A percentile compares a stretch with the other conserved stretches of the same genome.
These are phyloP conservation scores for Neurospora sp. DNA, from an alignment of 495 filamentous ascomycete genomes.

Conservation along the genomic window DNA sequence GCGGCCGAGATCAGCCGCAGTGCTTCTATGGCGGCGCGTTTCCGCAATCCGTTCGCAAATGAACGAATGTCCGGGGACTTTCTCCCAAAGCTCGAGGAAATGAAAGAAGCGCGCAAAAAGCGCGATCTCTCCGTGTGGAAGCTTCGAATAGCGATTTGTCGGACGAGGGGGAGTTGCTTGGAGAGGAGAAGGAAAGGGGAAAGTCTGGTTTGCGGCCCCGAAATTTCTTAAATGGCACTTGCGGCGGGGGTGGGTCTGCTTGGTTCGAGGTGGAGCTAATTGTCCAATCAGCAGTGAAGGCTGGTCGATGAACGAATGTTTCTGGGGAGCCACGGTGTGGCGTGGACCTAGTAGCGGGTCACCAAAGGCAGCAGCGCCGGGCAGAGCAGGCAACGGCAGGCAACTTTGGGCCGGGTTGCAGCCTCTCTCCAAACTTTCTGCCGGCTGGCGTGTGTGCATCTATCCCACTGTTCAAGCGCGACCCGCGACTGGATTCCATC, in stretches of 20 bases:
- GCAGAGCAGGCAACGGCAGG: neutral
- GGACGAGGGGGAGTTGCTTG: constrained; percentile 70
- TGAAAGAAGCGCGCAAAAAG: constrained; percentile 28
- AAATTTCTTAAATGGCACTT: constrained; percentile 13
- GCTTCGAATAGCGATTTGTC: constrained; percentile 99
- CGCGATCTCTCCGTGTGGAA: constrained; percentile 71
- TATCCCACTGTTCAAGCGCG: neutral
- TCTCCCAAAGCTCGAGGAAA: constrained; percentile 78
- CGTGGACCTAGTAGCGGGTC: neutral
- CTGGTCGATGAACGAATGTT: neutral
- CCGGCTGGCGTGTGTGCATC: neutral
- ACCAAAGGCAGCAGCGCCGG: neutral
- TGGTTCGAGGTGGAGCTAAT: neutral
- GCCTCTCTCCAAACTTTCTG: neutral
- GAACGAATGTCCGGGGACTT: constrained; percentile 98
- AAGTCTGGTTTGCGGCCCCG: constrained; percentile 4
- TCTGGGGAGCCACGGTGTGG: neutral
- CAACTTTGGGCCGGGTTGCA: neutral
- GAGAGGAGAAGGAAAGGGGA: constrained; percentile 29
- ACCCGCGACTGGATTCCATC: neutral
- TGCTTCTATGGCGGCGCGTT: constrained; percentile 99
- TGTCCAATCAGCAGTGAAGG: neutral
- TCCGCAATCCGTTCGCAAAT: constrained; percentile 51
- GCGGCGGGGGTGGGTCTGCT: neutral
- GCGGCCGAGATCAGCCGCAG: constrained; percentile 46